phyloP scores from a whole-genome alignment of 2,329 filamentous ascomycete species.

The Penicillium hesseltinei region DNA sequence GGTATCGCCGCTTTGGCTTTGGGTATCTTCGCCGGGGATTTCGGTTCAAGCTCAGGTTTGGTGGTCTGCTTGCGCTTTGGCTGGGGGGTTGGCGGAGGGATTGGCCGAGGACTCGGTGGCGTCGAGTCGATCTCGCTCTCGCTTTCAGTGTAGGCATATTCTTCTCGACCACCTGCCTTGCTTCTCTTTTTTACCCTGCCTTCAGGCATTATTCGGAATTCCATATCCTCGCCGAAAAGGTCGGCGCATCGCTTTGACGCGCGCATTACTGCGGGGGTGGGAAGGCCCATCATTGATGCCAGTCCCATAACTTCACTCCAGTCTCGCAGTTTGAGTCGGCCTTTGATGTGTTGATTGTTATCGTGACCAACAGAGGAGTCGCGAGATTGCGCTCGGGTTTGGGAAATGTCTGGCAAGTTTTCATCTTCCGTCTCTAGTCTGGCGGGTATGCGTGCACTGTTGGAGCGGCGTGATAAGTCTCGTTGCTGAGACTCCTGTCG shows the following conservation, averaged over 20 bases:
- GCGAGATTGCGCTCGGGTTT: slow-evolving; percentile 15
- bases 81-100: background rate
- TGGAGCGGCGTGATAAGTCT: slow-evolving; percentile 9
- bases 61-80: background rate
- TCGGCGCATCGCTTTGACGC: slow-evolving; percentile 71
- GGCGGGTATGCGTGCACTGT: slow-evolving; percentile 9
- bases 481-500: slow-evolving; percentile 16
- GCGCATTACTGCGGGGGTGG: slow-evolving; percentile 62
- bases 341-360: slow-evolving; percentile 9
- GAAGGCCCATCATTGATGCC: slow-evolving; percentile 72
- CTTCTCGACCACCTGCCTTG: slow-evolving; percentile 14
- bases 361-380: slow-evolving; percentile 2
- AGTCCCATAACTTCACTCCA: slow-evolving; percentile 84
- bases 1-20: background rate
- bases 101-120: background rate
- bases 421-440: slow-evolving; percentile 3
- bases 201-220: slow-evolving; percentile 57
- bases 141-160: slow-evolving; percentile 25
- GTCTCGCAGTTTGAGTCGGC: slow-evolving; percentile 55
- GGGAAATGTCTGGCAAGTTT: slow-evolving; percentile 11
- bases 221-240: slow-evolving; percentile 72
- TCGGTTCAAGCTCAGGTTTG: background rate
- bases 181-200: slow-evolving; percentile 20
- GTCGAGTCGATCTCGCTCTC: slow-evolving; percentile 24
- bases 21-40: background rate